Evolutionary conservation across 768 basidiomycete species (phyloP), one percentile per base, ranked within the genome.

Genomic region (Inosperma sp.): DNA sequence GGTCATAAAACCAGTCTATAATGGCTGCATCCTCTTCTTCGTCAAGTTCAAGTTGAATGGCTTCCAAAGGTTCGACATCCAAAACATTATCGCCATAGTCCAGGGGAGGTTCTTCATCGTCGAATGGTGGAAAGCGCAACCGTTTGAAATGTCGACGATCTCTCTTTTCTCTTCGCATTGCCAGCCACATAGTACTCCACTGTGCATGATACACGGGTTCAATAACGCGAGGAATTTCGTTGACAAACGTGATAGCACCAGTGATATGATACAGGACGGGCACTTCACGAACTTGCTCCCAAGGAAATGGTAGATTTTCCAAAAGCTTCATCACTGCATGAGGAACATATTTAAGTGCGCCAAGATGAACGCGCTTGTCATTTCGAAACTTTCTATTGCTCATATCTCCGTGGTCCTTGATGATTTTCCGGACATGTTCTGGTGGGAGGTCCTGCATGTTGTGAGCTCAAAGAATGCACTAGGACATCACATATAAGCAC

Each of bases 141-240:
- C 96, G 91, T 75, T 99, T 99, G 77, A 99, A 99, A 69, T 99
- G 96, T 52, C 95, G 76, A 65, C 96, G 88, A 67, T 99, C 96
- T 51, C 96, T 82, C 76, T 99, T 99, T 73, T 99, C 96, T 54
- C 96, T 76, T 53, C 96, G 80, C 96, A 99, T 99, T 9, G 96
- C 95, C 39, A 99, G 75, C 96, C 96, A 99, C 96, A 99, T 99
- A 5, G 91, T 89, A 65, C 92, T 94, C 96, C 96, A 99, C 63
- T 98, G 96, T 1, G 96, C 93, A 67, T 99, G 96, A 69, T 96
- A 98, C 8, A 99, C 82, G 5, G 96, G 96, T 67, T 98, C 96
- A 55, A 98, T 88, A 59, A 99, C 83, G 40, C 92, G 86, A 35
- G 96, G 96, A 31, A 97, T 88, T 68, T 98, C 93, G 72, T 97